A percentile compares a stretch with the other conserved stretches of the same genome.
Conservation (phyloP, 495 filamentous ascomycete species). For the Penicillium pancosmium region DNA sequence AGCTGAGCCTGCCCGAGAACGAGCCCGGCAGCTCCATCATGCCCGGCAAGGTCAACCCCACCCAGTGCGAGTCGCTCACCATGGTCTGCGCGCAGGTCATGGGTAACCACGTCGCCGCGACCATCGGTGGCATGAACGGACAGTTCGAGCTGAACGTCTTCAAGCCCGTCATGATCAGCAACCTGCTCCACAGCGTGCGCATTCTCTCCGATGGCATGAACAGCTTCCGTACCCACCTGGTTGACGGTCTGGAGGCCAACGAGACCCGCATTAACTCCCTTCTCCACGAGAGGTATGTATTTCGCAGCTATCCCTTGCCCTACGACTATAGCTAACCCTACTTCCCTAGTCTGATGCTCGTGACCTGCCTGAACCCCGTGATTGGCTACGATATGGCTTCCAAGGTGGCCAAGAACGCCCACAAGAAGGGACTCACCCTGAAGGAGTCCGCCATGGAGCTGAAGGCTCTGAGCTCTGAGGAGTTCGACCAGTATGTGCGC, state of each 20-base stretch:
- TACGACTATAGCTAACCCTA: constrained; percentile 23
- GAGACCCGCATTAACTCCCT: constrained; percentile 85
- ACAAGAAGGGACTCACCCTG: constrained; percentile 94
- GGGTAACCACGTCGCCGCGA: constrained; percentile 91
- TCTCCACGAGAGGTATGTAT: constrained; percentile 76
- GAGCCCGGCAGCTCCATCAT: constrained; percentile 97
- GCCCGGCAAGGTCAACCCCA: constrained; percentile 99
- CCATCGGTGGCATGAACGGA: constrained; percentile 92
- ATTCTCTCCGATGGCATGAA: constrained; percentile 90
- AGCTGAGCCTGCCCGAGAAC: constrained; percentile 92
- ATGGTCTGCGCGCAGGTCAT: constrained; percentile 98
- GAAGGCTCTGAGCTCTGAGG: constrained; percentile 82
- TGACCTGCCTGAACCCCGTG: constrained; percentile 97
- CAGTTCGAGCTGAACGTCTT: constrained; percentile 99
- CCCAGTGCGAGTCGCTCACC: constrained; percentile 95
- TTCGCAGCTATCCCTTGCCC: constrained; percentile 5
- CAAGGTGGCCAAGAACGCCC: constrained; percentile 98
- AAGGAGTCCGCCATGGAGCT: constrained; percentile 95
- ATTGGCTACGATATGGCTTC: constrained; percentile 98
- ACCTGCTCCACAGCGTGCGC: constrained; percentile 86
- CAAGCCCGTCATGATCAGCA: constrained; percentile 95
- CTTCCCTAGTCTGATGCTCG: constrained; percentile 83
- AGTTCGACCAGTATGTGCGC: constrained; percentile 87
- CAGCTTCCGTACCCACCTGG: constrained; percentile 91
- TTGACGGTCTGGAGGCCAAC: constrained; percentile 87